These are phyloP conservation scores for Dacryopinax primogenitus DNA, from an alignment of 768 basidiomycete genomes.

Conservation along the genomic window DNA sequence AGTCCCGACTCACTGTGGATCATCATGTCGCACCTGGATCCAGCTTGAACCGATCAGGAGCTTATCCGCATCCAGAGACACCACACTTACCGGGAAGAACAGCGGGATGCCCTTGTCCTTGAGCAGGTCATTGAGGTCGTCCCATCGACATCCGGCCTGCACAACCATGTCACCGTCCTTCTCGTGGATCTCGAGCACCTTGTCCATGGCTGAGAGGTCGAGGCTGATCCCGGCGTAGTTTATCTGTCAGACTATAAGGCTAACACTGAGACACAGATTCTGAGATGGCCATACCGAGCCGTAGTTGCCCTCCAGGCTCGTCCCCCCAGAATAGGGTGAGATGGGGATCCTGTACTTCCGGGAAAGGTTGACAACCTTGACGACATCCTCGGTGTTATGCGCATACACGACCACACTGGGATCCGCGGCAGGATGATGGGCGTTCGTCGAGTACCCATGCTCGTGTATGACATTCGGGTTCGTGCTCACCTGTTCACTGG, in stretches of 20 bases:
- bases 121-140: constrained; percentile 58
- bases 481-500: constrained; percentile 35
- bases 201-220: constrained; percentile 67
- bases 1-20: constrained; percentile 27
- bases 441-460: constrained; percentile 57
- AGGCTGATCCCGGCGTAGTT: constrained; percentile 59
- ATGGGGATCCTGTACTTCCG: constrained; percentile 62
- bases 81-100: constrained; percentile 63
- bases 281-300: constrained; percentile 59
- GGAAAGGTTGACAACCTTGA: constrained; percentile 64
- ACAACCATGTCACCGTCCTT: constrained; percentile 61
- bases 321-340: constrained; percentile 72
- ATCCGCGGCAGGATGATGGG: constrained; percentile 37
- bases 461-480: constrained; percentile 40
- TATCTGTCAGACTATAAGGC: constrained; percentile 12
- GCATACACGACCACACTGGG: constrained; percentile 52
- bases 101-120: constrained; percentile 60
- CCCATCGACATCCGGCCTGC: constrained; percentile 67
- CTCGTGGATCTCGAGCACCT: constrained; percentile 60
- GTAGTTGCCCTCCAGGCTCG: constrained; percentile 78
- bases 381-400: constrained; percentile 64
- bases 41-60: constrained; percentile 33
- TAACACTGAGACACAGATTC: background rate
- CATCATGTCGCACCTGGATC: constrained; percentile 52
- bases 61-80: background rate